Conservation (phyloP, 2,329 filamentous ascomycete species). For the Xylaria sp. region DNA sequence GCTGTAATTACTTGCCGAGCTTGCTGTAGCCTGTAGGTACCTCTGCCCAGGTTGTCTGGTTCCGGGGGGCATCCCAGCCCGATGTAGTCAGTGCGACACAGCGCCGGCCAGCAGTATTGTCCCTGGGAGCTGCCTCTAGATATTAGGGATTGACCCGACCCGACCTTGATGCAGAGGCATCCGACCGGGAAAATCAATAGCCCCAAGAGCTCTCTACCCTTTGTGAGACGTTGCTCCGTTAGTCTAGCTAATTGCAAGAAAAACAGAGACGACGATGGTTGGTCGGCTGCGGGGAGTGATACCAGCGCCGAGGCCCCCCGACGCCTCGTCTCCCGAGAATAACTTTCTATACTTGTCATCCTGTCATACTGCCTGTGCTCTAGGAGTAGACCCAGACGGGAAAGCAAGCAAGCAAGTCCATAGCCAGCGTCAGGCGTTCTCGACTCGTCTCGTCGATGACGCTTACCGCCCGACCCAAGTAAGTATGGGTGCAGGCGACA, state of each 20-base stretch:
- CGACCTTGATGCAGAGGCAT: neutral
- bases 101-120: constrained; percentile 10
- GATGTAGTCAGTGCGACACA: constrained; percentile 18
- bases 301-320: constrained; percentile 17
- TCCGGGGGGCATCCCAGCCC: neutral
- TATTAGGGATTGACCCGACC: constrained; percentile 3
- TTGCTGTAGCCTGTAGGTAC: constrained; percentile 4
- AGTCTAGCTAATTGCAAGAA: constrained; percentile 13
- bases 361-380: constrained; percentile 21
- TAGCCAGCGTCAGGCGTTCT: constrained; percentile 8
- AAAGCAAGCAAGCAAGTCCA: constrained; percentile 21
- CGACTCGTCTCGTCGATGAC: constrained; percentile 22
- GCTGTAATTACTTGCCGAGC: neutral
- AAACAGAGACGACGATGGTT: constrained; percentile 5
- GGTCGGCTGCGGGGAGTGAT: constrained; percentile 2
- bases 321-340: constrained; percentile 6
- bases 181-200: constrained; percentile 7
- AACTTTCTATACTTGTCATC: constrained; percentile 1
- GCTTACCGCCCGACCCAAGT: constrained; percentile 29
- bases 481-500: constrained; percentile 27
- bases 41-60: constrained; percentile 10
- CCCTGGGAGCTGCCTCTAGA: neutral
- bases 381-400: constrained; percentile 9
- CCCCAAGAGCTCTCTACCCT: constrained; percentile 7
- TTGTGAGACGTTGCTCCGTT: constrained; percentile 14